These are phyloP conservation scores for Hypoxylon fragiforme DNA, from an alignment of 495 filamentous ascomycete species.

Conservation along the genomic window DNA sequence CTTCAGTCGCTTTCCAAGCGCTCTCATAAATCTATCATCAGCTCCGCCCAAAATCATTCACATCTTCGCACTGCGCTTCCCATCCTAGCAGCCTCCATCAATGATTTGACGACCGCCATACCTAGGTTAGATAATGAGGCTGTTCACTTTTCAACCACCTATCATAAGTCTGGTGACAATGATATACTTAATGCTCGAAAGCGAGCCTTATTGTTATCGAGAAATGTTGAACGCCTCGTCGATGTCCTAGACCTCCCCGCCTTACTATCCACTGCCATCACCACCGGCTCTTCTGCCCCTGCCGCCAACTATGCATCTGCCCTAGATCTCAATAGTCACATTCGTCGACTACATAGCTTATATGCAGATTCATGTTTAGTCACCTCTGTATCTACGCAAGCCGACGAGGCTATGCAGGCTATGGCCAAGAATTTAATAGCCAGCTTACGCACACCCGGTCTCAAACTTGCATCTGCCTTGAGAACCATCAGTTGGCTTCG, in stretches of 20 bases:
- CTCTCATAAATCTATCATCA: constrained; percentile 86
- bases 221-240: constrained; percentile 85
- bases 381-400: constrained; percentile 70
- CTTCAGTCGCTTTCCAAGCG: constrained; percentile 88
- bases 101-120: constrained; percentile 68
- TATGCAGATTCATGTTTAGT: constrained; percentile 81
- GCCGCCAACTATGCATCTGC: constrained; percentile 80
- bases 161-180: constrained; percentile 71
- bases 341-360: constrained; percentile 79
- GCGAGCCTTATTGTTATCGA: constrained; percentile 79
- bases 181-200: constrained; percentile 73
- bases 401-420: constrained; percentile 84
- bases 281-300: constrained; percentile 45
- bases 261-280: constrained; percentile 67
- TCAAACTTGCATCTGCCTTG: constrained; percentile 90
- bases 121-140: constrained; percentile 80
- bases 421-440: constrained; percentile 86
- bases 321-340: constrained; percentile 91
- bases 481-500: constrained; percentile 91
- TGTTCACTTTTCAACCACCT: constrained; percentile 78
- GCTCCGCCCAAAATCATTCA: constrained; percentile 74
- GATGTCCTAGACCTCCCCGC: constrained; percentile 92
- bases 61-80: constrained; percentile 70
- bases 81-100: constrained; percentile 63
- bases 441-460: constrained; percentile 70